A percentile compares a stretch with the other conserved stretches of the same genome.
Evolutionary conservation across 169 alveolate genomes (phyloP).

Genomic region (Perkinsus marinus): DNA sequence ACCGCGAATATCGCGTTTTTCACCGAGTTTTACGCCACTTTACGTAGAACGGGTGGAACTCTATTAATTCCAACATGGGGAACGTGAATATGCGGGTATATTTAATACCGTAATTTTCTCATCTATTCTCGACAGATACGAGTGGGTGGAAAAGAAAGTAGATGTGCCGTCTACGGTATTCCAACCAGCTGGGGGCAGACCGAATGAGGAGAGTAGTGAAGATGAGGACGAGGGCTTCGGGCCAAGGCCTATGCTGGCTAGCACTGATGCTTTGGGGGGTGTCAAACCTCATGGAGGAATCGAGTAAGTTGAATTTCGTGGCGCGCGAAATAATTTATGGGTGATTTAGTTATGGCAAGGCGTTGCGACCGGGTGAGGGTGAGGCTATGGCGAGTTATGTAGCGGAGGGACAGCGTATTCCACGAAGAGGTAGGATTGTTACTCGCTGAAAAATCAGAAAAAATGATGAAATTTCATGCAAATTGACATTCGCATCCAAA

Average conservation of each 20-base stretch:
- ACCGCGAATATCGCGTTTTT: too few species aligned
- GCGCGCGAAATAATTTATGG: background rate
- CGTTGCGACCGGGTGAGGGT: constrained; percentile 29
- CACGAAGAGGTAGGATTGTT: constrained; percentile 19
- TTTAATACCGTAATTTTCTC: too few species aligned
- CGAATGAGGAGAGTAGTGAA: background rate
- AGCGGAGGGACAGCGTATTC: constrained; percentile 27
- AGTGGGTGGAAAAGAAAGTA: background rate
- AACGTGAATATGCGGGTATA: too few species aligned
- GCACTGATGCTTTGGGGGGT: background rate
- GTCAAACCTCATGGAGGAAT: background rate
- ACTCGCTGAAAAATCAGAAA: too few species aligned
- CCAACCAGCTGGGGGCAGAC: background rate
- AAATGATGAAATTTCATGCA: too few species aligned
- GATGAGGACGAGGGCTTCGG: background rate
- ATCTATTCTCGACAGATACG: too few species aligned
- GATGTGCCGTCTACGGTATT: background rate
- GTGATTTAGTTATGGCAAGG: constrained; percentile 14
- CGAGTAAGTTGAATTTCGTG: background rate
- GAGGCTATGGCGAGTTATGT: constrained; percentile 26
- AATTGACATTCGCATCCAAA: too few species aligned
- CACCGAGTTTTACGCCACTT: too few species aligned
- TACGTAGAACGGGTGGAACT: too few species aligned
- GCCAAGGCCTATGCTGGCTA: background rate
- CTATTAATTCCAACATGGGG: too few species aligned